Base-by-base conservation (phyloP, 805 yeast genomes). In the Candida adriatica region DNA sequence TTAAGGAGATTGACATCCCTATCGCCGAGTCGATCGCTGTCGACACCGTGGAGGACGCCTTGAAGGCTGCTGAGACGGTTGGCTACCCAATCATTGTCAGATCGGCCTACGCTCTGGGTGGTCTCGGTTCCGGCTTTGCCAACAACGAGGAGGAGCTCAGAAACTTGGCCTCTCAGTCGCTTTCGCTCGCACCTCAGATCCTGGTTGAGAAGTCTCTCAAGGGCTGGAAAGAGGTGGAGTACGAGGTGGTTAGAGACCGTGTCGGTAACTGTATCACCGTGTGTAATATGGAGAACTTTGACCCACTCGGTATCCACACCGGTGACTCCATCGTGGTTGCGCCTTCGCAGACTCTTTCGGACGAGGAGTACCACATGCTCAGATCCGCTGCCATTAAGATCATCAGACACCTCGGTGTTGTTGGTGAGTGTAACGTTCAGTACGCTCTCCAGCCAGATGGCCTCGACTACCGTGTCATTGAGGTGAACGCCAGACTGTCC, bases 321-420 rank as follows among this genome's bases (percentile, higher is more conserved):
- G 98, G 98, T 67, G 98, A 90, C 61, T 92, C 98, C 25, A 92
- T 90, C 51, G 98, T 90, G 30, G 96, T 92, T 54, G 98, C 98
- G 34, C 98, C 98, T 30, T 87, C 96, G 26, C 98, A 90, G 64
- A 90, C 98, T 24, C 67, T 90, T 51, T 82, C 95, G 23, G 98
- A 90, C 61, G 95, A 88, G 59, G 98, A 90, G 57, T 90, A 85
- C 64, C 95, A 90, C 65, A 92, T 90, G 98, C 76, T 90, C 52
- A 80, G 98, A 68, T 70, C 94, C 29, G 95, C 98, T 35, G 98
- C 98, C 35, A 86, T 92, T 60, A 92, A 92, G 64, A 86, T 90
- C 53, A 90, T 90, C 52, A 85, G 97, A 62, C 98, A 90, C 56
- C 70, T 90, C 55, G 98, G 98, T 58, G 98, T 90, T 45, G 96